These are phyloP conservation scores for Pyrus bretschneideri DNA, from an alignment of 306 rosid species.

Conservation along the genomic window DNA sequence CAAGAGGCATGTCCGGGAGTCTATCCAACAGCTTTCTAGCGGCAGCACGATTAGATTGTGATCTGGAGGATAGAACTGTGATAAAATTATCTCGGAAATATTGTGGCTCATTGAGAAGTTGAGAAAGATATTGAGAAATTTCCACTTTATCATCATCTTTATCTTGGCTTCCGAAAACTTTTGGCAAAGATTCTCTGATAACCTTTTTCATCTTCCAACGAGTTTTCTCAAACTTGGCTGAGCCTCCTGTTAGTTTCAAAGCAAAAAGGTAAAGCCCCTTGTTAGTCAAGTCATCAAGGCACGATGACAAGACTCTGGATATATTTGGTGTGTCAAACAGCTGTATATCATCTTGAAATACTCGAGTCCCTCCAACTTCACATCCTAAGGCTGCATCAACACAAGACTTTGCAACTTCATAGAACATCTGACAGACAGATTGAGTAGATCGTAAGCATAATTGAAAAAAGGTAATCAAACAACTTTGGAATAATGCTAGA, in stretches of 20 bases:
- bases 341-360: slow-evolving; percentile 29
- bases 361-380: slow-evolving; percentile 18
- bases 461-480: background rate
- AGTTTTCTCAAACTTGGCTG: slow-evolving; percentile 42
- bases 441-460: background rate
- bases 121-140: slow-evolving; percentile 30
- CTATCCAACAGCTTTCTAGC: slow-evolving; percentile 31
- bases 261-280: slow-evolving; percentile 62
- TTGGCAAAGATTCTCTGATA: slow-evolving; percentile 42
- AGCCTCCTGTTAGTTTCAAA: slow-evolving; percentile 35
- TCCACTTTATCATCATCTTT: slow-evolving; percentile 18
- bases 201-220: slow-evolving; percentile 53
- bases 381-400: slow-evolving; percentile 42
- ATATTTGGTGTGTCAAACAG: slow-evolving; percentile 14
- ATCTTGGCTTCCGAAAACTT: slow-evolving; percentile 22
- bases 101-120: slow-evolving; percentile 44
- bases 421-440: slow-evolving; percentile 50
- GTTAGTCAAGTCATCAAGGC: slow-evolving; percentile 55
- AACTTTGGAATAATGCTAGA: background rate
- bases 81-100: slow-evolving; percentile 32
- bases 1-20: slow-evolving; percentile 38
- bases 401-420: slow-evolving; percentile 43
- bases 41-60: slow-evolving; percentile 26
- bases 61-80: slow-evolving; percentile 23
- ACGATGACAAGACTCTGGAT: slow-evolving; percentile 28